Base-by-base conservation (phyloP, 352 stramenopile genomes). In the Globisporangium radiosum region DNA sequence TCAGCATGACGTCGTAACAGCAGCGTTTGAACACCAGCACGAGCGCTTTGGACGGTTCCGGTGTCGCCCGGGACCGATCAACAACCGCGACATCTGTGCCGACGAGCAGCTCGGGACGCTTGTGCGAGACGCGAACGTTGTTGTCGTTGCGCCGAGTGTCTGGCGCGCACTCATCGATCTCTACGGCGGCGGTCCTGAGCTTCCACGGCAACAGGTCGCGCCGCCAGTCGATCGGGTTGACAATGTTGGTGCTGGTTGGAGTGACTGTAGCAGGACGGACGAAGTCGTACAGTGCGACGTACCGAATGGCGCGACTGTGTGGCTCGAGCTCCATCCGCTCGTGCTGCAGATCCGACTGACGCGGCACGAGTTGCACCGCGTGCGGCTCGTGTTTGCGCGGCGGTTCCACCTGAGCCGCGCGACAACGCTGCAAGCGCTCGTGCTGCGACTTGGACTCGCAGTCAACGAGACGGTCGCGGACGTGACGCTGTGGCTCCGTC, bases 401-500 rank as follows among this genome's bases (percentile, higher is more conserved):
- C 66, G 63, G 2, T 78, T 90, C 37, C 52, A 85, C 25, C 43
- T 92, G 3, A 56, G 70, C 9, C 59, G 47, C 2, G 11, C 55
- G 51, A 78, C 74, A 6, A 78, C 71, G 10, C n/a, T 89, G 7
- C 82, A 78, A 36, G 70, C 85, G n/a, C 65, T 92, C 51, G 59
- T 88, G 8, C 52, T 75, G 55, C 76, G 78, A 0, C 61, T 92
- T 36, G 79, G 81, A 0, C 62, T 90, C 2, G 67, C 78, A 37
- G 70, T 73, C 14, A 76, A 71, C 9, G 65, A 80, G 9, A 92
- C 88, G 44, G 64, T 74, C 0, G 67, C 69, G 45, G 77, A 86
- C 45, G 69, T 90, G 2, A 71, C 78, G 25, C 60, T 92, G 9
- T 92, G 81, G 81, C 55, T 87, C 48, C 78, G 81, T 25, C 75